phyloP scores from a whole-genome alignment of 345 rosid species.

The Camelina hispida region DNA sequence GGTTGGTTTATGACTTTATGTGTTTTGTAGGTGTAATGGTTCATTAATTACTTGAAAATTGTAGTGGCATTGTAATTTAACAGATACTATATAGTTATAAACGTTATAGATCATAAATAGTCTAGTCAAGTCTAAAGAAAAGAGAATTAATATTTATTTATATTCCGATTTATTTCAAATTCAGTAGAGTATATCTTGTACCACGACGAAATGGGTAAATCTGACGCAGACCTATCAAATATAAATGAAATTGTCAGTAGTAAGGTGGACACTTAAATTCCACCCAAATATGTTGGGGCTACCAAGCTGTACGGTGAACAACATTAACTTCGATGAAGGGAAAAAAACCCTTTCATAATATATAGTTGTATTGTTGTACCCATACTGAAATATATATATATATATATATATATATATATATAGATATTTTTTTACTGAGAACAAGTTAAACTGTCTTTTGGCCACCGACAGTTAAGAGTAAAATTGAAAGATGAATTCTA shows the following conservation, averaged over 20 bases:
- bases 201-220: conserved; percentile 15
- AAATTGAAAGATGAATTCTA: background rate
- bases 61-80: background rate
- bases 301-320: conserved; percentile 22
- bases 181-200: conserved; percentile 1
- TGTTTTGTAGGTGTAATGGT: conserved; percentile 17
- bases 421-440: too few species aligned
- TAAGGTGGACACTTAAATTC: conserved; percentile 38
- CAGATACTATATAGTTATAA: background rate
- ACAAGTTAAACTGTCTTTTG: background rate
- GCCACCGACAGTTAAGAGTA: background rate
- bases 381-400: too few species aligned
- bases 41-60: background rate
- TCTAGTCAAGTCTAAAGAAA: conserved; percentile 27
- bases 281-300: conserved; percentile 43
- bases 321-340: conserved; percentile 13
- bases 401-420: too few species aligned
- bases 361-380: background rate
- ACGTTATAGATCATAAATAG: background rate
- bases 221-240: conserved; percentile 22
- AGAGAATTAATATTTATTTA: conserved; percentile 2
- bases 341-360: background rate
- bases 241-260: conserved; percentile 39
- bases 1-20: conserved; percentile 3
- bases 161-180: conserved; percentile 11